Base-by-base conservation (phyloP, 1,139 yeast species). In the Blastobotrys buckinghamii region DNA sequence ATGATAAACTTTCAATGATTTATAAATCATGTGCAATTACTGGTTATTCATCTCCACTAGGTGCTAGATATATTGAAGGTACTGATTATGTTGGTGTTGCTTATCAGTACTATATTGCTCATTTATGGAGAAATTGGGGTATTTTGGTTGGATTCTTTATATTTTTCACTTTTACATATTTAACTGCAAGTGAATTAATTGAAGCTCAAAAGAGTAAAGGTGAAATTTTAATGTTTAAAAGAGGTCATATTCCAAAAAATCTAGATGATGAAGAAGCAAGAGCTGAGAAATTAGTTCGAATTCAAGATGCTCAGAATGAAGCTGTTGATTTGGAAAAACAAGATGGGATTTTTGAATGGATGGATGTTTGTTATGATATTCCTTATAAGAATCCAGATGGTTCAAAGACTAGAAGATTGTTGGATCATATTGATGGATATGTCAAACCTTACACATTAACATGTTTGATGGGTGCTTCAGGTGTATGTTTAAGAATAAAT, bases 51-150 rank as follows among this genome's bases (percentile, higher is more conserved):
- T 22, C 52, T 7, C 52, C 52, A 16, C 37, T 26, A 3, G 96
- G 95, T 46, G 56, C 67, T 20, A 55, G 55, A 24, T 58, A 55
- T 46, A 84, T 88, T 42, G 55, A 63, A 33, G 96, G 96, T 62
- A 75, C 79, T 47, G 68, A 59, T 19, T 88, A 81, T 62, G 55
- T 87, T 43, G 58, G 57, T 6, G 53, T 56, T 12, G 65, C 81
- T 2, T 81, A 67, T 62, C 55, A 62, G 13, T 87, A 84, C 66
- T 59, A 64, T 39, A 73, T 76, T 56, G 53, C 69, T 9, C 89
- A 88, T 64, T 77, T 78, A 61, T 88, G 96, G 96, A 81, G 96
- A 70, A 82, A 88, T 61, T 77, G 80, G 55, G 96, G 95, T 62
- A 82, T 88, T 56, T 68, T 76, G 37, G 50, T 81, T 52, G 86